Evolutionary conservation across 352 stramenopile genomes (phyloP).

Genomic region (Globisporangium takayamanum): DNA sequence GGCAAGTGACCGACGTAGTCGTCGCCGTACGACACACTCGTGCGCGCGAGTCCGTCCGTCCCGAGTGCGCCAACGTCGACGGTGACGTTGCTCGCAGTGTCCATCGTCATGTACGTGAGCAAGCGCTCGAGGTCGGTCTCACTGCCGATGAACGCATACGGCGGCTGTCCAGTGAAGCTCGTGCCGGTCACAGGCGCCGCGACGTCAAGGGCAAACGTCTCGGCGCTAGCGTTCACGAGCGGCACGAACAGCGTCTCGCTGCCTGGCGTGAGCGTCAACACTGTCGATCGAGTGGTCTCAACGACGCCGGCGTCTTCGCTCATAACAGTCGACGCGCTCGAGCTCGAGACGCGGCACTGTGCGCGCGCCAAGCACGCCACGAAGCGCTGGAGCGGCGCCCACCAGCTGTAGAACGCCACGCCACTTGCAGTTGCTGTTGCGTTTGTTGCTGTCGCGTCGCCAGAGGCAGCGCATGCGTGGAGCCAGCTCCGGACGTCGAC

Average conservation of each 20-base stretch:
- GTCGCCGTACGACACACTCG: slow-evolving; percentile 8
- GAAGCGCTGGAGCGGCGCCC: slow-evolving; percentile 19
- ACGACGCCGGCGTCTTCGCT: neutral
- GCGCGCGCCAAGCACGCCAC: slow-evolving; percentile 20
- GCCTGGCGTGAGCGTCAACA: slow-evolving; percentile 1
- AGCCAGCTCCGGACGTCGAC: slow-evolving; percentile 4
- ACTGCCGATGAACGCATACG: slow-evolving; percentile 1
- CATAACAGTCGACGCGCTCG: neutral
- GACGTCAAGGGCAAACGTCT: slow-evolving; percentile 2
- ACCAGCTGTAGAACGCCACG: slow-evolving; percentile 19
- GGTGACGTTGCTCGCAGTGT: slow-evolving; percentile 1
- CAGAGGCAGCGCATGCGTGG: neutral
- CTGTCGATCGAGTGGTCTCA: neutral
- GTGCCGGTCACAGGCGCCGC: neutral
- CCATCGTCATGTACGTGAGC: slow-evolving; percentile 8
- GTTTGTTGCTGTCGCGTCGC: neutral
- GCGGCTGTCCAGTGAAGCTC: neutral
- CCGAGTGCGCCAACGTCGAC: neutral
- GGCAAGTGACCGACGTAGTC: slow-evolving; percentile 9
- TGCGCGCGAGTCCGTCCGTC: neutral
- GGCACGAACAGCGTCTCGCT: slow-evolving; percentile 3
- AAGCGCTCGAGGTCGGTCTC: slow-evolving; percentile 2
- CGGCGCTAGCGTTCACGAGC: neutral
- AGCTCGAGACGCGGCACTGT: slow-evolving; percentile 7
- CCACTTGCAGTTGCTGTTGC: neutral